Percentiles rank a stretch among this genome's conserved stretches.
Evolutionary conservation across 169 alveolate species (phyloP).

Genomic region (Prorocentrum cordatum): DNA sequence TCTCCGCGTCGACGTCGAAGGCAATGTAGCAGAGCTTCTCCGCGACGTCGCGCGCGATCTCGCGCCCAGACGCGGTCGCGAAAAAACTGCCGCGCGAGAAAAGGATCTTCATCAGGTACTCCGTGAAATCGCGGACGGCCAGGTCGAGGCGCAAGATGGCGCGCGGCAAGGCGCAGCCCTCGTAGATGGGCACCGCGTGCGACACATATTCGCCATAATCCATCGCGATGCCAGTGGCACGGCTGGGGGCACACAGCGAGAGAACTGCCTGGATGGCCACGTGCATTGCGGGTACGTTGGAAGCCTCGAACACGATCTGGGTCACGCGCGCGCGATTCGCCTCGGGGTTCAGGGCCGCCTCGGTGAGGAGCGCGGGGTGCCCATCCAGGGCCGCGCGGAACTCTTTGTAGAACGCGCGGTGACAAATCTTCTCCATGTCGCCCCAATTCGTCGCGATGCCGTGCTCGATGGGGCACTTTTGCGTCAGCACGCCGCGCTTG

Average conservation of each 20-base stretch:
- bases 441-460: conserved; percentile 97
- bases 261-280: conserved; percentile 85
- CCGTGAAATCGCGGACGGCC: conserved; percentile 96
- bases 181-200: conserved; percentile 97
- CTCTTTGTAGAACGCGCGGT: conserved; percentile 93
- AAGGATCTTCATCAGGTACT: conserved; percentile 87
- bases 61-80: conserved; percentile 92
- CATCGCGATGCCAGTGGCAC: conserved; percentile 96
- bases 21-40: conserved; percentile 98
- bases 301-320: conserved; percentile 94
- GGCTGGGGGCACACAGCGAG: conserved; percentile 94
- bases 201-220: conserved; percentile 98
- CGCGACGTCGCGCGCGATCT: conserved; percentile 93
- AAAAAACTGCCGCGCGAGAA: conserved; percentile 89
- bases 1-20: conserved; percentile 83
- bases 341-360: conserved; percentile 96
- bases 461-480: conserved; percentile 97
- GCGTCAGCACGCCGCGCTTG: conserved; percentile 93
- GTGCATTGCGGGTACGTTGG: conserved; percentile 94
- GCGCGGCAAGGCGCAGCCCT: conserved; percentile 80
- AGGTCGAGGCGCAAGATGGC: conserved; percentile 90
- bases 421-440: conserved; percentile 73
- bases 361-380: conserved; percentile 92
- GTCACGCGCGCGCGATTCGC: conserved; percentile 94
- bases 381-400: conserved; percentile 93